A percentile compares a stretch with the other conserved stretches of the same genome.
These are phyloP conservation scores for Capsicum chinense DNA, from an alignment of 257 asterid genomes.

Conservation along the genomic window DNA sequence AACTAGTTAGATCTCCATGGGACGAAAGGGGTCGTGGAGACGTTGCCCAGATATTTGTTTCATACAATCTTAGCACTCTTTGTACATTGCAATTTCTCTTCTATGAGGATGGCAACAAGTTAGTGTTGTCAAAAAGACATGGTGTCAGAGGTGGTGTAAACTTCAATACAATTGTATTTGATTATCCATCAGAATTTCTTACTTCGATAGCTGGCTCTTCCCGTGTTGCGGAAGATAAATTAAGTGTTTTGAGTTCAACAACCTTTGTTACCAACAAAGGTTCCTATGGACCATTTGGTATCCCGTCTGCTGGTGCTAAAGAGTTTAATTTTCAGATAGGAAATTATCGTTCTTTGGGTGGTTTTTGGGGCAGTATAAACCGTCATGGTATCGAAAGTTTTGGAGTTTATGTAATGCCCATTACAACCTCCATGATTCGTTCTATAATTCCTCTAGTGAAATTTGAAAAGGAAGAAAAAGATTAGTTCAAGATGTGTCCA, in stretches of 20 bases:
- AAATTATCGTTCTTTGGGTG: constrained; percentile 40
- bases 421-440: background rate
- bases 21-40: constrained; percentile 8
- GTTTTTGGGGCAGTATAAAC: constrained; percentile 42
- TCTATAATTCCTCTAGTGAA: background rate
- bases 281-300: constrained; percentile 51
- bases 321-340: constrained; percentile 43
- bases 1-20: background rate
- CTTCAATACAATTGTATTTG: background rate
- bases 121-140: constrained; percentile 36
- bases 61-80: background rate
- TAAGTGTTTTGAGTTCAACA: constrained; percentile 38
- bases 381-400: background rate
- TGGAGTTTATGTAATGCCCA: constrained; percentile 28
- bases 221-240: background rate
- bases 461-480: background rate
- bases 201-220: background rate
- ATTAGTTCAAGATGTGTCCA: background rate
- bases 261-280: constrained; percentile 33
- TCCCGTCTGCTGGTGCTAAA: background rate
- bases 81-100: constrained; percentile 26
- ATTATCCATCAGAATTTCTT: too few species aligned
- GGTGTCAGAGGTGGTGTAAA: constrained; percentile 37
- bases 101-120: constrained; percentile 28
- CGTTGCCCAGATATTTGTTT: constrained; percentile 23